These are phyloP conservation scores for Clonostachys chloroleuca DNA, from an alignment of 2,329 filamentous ascomycete genomes.

Conservation along the genomic window DNA sequence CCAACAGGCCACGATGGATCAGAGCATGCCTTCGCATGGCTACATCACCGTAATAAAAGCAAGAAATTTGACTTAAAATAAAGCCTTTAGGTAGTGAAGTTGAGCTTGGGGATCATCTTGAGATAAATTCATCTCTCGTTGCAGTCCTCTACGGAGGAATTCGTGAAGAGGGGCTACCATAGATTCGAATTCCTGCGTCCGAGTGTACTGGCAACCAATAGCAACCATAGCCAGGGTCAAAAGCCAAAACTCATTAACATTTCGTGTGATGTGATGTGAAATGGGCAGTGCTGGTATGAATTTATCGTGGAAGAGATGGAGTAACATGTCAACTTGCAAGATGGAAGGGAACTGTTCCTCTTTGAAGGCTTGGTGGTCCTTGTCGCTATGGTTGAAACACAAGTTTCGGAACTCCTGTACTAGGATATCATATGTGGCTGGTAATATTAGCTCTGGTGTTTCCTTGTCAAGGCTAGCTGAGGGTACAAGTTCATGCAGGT, in stretches of 20 bases:
- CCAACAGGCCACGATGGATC: neutral
- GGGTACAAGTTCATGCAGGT: too few relatives aligned
- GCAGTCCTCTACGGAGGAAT: constrained; percentile 9
- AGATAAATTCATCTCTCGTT: neutral
- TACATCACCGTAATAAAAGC: neutral
- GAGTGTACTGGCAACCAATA: constrained; percentile 14
- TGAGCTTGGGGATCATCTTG: neutral
- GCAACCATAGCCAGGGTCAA: constrained; percentile 12
- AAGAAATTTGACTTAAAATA: constrained; percentile 1
- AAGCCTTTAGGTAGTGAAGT: neutral
- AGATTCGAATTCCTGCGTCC: constrained; percentile 9
- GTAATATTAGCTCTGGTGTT: too few relatives aligned
- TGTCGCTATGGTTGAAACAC: too few relatives aligned
- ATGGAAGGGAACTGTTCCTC: constrained; percentile 15
- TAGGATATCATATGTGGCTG: too few relatives aligned
- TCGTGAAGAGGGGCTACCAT: constrained; percentile 14
- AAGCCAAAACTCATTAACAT: constrained; percentile 9
- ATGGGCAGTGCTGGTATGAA: constrained; percentile 23
- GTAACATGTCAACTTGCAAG: constrained; percentile 18
- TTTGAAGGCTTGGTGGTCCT: constrained; percentile 1
- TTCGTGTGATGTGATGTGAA: constrained; percentile 10
- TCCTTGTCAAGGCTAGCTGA: too few relatives aligned
- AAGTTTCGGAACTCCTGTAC: too few relatives aligned
- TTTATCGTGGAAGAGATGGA: constrained; percentile 21
- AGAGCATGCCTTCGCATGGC: neutral